Evolutionary conservation across 306 rosid genomes (phyloP).

Genomic region (Comarum palustre): DNA sequence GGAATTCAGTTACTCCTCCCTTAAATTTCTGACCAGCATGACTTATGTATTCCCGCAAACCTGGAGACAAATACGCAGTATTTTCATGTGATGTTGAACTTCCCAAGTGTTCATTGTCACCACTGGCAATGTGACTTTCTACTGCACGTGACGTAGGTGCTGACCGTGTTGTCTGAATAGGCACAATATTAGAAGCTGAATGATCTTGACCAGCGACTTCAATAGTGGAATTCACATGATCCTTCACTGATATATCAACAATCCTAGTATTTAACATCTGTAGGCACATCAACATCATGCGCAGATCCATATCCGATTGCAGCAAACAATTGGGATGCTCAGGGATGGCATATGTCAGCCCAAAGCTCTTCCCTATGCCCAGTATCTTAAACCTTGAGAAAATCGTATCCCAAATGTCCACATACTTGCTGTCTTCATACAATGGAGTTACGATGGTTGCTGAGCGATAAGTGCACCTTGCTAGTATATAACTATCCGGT

Average conservation of each 20-base stretch:
- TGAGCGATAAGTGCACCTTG: not conserved
- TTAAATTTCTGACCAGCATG: not conserved
- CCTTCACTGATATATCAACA: not conserved
- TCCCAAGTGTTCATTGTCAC: not conserved
- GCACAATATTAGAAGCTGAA: not conserved
- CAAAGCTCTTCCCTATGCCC: not conserved
- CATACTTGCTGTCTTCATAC: not conserved
- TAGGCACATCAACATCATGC: not conserved
- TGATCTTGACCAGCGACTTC: not conserved
- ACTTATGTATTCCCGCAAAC: not conserved
- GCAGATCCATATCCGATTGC: not conserved
- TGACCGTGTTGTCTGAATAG: not conserved
- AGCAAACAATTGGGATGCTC: constrained; percentile 1
- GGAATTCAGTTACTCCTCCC: not conserved
- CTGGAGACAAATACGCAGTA: not conserved
- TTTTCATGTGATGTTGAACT: not conserved
- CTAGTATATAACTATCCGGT: not conserved
- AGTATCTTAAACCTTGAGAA: not conserved
- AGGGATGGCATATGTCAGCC: not conserved
- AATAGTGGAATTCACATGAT: not conserved
- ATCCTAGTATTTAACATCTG: not conserved
- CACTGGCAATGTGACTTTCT: not conserved
- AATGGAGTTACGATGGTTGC: not conserved
- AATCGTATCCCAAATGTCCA: not conserved
- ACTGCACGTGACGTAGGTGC: not conserved